Conservation (phyloP, 1,284 basidiomycete genomes). For the Cryptococcus sp. region DNA sequence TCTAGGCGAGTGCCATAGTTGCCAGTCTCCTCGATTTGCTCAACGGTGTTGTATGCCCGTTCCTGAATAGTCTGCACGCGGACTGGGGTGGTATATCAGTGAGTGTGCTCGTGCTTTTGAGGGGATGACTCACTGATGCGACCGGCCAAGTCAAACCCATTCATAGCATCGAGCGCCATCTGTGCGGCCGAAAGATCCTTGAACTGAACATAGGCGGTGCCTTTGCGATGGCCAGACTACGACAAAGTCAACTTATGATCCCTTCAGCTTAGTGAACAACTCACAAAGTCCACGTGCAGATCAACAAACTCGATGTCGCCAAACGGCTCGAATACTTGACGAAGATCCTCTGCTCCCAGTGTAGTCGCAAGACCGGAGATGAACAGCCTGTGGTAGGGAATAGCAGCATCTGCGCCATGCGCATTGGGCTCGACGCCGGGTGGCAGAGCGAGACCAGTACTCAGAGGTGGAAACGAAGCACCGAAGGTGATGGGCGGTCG, state of each 20-base stretch:
- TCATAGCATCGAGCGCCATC: conserved; percentile 97
- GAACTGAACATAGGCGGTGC: conserved; percentile 98
- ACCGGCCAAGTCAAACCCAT: conserved; percentile 95
- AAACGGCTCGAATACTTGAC: conserved; percentile 98
- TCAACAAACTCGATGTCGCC: conserved; percentile 98
- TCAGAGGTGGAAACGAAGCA: conserved; percentile 42
- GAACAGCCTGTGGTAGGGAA: conserved; percentile 73
- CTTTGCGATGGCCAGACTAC: conserved; percentile 87
- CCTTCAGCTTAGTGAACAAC: conserved; percentile 17
- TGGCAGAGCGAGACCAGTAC: conserved; percentile 34
- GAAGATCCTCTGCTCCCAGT: conserved; percentile 92
- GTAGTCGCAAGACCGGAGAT: conserved; percentile 96
- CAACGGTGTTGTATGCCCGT: conserved; percentile 55
- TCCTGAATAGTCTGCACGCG: conserved; percentile 89
- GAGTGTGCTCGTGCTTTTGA: neutral
- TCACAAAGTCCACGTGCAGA: conserved; percentile 74
- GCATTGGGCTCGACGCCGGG: conserved; percentile 49
- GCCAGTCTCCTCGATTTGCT: conserved; percentile 39
- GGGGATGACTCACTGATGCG: conserved; percentile 65
- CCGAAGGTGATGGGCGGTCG: conserved; percentile 20
- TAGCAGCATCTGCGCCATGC: conserved; percentile 49
- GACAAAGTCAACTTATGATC: conserved; percentile 39
- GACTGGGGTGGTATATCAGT: conserved; percentile 57
- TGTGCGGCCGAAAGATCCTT: conserved; percentile 86
- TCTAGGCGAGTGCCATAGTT: conserved; percentile 74